phyloP scores from a whole-genome alignment of 345 rosid species.

The Psidium guajava region DNA sequence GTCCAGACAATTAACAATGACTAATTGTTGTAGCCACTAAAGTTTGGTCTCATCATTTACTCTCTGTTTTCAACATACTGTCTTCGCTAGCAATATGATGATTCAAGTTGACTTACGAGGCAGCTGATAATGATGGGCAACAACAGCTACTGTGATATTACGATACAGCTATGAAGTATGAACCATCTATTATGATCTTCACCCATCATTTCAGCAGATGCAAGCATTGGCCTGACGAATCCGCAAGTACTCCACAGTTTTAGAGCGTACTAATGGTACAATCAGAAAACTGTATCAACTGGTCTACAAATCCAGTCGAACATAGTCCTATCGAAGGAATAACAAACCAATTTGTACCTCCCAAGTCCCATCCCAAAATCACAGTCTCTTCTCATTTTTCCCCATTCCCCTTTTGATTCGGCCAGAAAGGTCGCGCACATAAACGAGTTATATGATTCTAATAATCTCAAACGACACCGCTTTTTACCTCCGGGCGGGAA shows the following conservation, averaged over 20 bases:
- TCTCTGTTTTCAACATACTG: background rate
- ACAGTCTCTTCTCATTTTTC: too few species aligned
- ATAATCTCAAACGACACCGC: background rate
- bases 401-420: background rate
- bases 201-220: too few species aligned
- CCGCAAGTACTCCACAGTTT: too few species aligned
- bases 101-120: background rate
- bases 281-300: too few species aligned
- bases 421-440: background rate
- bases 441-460: background rate
- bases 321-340: too few species aligned
- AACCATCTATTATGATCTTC: background rate
- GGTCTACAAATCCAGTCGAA: too few species aligned
- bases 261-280: too few species aligned
- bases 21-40: background rate
- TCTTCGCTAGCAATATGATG: background rate
- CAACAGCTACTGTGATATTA: background rate
- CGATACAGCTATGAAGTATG: background rate
- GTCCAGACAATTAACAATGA: background rate
- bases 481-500: slow-evolving; percentile 44
- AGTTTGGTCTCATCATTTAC: background rate
- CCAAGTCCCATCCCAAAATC: too few species aligned
- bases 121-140: background rate
- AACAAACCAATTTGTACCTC: too few species aligned
- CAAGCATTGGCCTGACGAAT: too few species aligned